phyloP scores from a whole-genome alignment of 2,329 filamentous ascomycete genomes.

The Ophiostoma novo-ulmi region DNA sequence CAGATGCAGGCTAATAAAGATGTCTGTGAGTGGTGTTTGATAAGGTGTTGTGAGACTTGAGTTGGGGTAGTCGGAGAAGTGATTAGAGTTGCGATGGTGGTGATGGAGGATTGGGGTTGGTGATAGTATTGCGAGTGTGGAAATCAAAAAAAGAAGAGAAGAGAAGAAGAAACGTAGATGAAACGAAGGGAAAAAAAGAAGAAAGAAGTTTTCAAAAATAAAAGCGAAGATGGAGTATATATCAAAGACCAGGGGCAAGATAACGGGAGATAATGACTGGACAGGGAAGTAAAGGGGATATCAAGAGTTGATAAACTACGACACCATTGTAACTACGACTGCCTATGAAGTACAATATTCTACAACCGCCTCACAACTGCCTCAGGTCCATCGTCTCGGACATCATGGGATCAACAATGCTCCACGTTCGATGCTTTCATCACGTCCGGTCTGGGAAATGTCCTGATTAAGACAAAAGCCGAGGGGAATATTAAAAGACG shows the following conservation, averaged over 20 bases:
- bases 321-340: neutral
- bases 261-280: neutral
- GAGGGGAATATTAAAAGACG: neutral
- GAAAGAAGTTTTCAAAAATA: neutral
- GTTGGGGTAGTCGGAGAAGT: slow-evolving; percentile 11
- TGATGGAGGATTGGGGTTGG: neutral
- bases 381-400: neutral
- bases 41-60: neutral
- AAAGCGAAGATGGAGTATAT: neutral
- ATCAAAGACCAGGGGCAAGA: neutral
- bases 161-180: neutral
- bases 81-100: too few species aligned
- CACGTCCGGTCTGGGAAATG: neutral
- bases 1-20: neutral
- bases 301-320: neutral
- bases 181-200: neutral
- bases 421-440: slow-evolving; percentile 4
- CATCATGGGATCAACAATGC: slow-evolving; percentile 11
- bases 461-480: neutral
- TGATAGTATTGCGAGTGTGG: neutral
- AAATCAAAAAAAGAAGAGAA: too few species aligned
- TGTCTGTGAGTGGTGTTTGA: neutral
- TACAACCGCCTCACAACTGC: neutral
- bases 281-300: neutral
- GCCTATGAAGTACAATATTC: neutral